Base-by-base conservation (phyloP, 495 filamentous ascomycete genomes). In the Xylaria bambusicola region DNA sequence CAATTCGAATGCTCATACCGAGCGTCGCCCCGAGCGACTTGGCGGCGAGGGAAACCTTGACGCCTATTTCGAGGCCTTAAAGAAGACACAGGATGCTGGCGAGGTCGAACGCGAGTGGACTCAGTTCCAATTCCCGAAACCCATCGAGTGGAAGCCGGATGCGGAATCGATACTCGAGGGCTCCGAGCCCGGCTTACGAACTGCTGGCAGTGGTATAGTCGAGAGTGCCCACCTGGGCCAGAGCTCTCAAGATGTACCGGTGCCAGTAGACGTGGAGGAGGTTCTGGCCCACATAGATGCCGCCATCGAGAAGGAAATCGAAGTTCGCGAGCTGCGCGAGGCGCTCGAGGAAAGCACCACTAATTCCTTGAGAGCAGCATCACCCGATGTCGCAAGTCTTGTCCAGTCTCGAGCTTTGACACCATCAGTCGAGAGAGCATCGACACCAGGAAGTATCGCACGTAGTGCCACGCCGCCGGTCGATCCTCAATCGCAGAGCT, bases 11-110 rank as follows among this genome's bases (percentile, higher is more conserved):
- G 61, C 61, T 44, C 67, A 58, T 20, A 64, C 61, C 21, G 80
- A 83, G 61, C 68, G 71, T 31, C 71, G 76, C 41, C 65, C 72
- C 41, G 79, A 80, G 53, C 79, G 73, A 62, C 69, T 54, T 38
- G 61, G 55, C 24, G 73, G 33, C 58, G 64, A 72, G 58, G 83
- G 82, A 48, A 85, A 83, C 53, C 66, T 96, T 75, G 90, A 90
- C 24, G 91, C 91, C 51, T 96, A 96, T 71, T 93, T 92, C 62
- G 91, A 92, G 56, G 88, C 92, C 36, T 90, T 92, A 79, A 91
- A 90, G 70, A 87, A 88, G 68, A 83, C 86, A 52, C 85, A 93
- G 72, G 85, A 84, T 63, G 83, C 76, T 26, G 82, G 77, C 18
- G 88, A 87, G 42, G 66, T 69, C 20, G 88, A 88, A 31, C 85